Evolutionary conservation across 139 green algal species (phyloP), one percentile per base, ranked within the genome.

Genomic region (Micractinium conductrix): DNA sequence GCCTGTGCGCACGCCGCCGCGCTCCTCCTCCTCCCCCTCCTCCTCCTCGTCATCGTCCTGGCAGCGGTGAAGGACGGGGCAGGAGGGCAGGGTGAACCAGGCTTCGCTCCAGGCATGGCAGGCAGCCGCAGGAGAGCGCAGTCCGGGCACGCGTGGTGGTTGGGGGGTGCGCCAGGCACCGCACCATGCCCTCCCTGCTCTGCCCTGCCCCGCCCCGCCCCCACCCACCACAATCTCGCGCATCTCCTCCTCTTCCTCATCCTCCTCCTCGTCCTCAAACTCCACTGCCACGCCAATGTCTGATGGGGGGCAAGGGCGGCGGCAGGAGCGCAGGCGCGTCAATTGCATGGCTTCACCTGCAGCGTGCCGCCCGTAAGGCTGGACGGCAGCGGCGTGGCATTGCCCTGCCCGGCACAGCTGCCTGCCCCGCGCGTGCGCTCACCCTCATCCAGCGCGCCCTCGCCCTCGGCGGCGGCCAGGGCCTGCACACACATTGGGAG

Each of bases 201-300:
- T 16, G 10, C 48, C 48, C 48, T 58, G 48, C 48, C 16, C 40
- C 70, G 1, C 24, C 24, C 9, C 72, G 19, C 14, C 7, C 40
- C 45, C 44, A 68, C 82, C 44, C 83, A 91, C 88, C 79, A 90
- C 84, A 38, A 94, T 74, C 48, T 89, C 87, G 37, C 78, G 83
- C 62, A 91, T 84, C 58, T 91, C 88, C 33, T 89, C 83, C 74
- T 92, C 89, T n/a, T 93, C 93, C 7, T 95, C 94, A 62, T 97
- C 95, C 40, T 95, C 92, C 7, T 95, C 89, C 17, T 96, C 93
- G 33, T 97, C 94, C 69, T 96, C 95, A 88, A 98, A 98, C 84
- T 99, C 95, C 42, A 99, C 95, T 0, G 95, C 96, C 40, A 99
- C 96, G 16, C 96, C 97, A 63, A 98, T 93, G 76, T 99, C 94